These are phyloP conservation scores for Suillus subluteus DNA, from an alignment of 768 basidiomycete species.

Conservation along the genomic window DNA sequence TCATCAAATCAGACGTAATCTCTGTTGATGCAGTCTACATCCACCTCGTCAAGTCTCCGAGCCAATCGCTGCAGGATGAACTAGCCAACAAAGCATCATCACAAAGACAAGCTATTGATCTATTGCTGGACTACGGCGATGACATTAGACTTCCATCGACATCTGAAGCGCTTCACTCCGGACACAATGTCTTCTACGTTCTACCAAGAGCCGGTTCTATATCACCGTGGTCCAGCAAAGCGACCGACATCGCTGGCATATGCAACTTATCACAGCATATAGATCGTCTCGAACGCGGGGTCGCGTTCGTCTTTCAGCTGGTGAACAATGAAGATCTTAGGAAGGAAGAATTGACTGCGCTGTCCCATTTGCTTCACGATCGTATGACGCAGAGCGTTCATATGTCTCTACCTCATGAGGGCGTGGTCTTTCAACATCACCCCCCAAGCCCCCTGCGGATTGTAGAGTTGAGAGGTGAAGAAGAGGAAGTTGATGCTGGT, in stretches of 20 bases:
- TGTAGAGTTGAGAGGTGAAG: slow-evolving; percentile 56
- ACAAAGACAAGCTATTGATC: slow-evolving; percentile 58
- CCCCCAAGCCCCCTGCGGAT: slow-evolving; percentile 69
- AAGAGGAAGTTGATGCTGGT: slow-evolving; percentile 25
- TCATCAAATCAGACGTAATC: slow-evolving; percentile 50
- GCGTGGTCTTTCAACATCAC: slow-evolving; percentile 60
- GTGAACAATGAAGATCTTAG: slow-evolving; percentile 44
- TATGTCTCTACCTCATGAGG: slow-evolving; percentile 58
- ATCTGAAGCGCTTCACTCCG: slow-evolving; percentile 32
- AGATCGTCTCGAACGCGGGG: slow-evolving; percentile 85
- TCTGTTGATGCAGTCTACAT: slow-evolving; percentile 85
- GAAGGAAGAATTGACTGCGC: slow-evolving; percentile 49
- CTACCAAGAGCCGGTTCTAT: slow-evolving; percentile 88
- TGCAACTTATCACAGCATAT: slow-evolving; percentile 79
- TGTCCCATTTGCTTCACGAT: slow-evolving; percentile 83
- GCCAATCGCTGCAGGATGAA: slow-evolving; percentile 46
- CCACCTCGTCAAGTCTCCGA: slow-evolving; percentile 77
- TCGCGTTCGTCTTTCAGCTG: slow-evolving; percentile 65
- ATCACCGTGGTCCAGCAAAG: slow-evolving; percentile 99
- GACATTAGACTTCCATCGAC: slow-evolving; percentile 57
- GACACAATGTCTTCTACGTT: slow-evolving; percentile 63
- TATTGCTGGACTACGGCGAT: slow-evolving; percentile 86
- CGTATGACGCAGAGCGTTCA: slow-evolving; percentile 93
- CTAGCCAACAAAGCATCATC: slow-evolving; percentile 49
- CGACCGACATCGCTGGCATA: slow-evolving; percentile 89